phyloP scores from a whole-genome alignment of 306 rosid species.

The Vachellia collinsii region DNA sequence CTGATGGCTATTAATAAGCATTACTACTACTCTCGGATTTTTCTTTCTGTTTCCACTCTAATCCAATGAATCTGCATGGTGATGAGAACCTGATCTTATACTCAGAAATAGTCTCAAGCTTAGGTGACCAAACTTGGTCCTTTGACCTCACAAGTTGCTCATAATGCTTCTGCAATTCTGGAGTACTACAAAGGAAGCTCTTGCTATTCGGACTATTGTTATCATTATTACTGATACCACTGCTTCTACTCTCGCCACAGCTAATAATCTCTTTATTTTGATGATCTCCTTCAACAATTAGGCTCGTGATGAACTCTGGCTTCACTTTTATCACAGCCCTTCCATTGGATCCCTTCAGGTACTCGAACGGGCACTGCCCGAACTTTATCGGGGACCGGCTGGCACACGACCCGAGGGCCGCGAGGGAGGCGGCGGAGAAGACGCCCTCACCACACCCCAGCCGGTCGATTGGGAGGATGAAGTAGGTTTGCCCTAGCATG shows the following conservation, averaged over 20 bases:
- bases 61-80: conserved; percentile 60
- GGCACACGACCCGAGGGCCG: conserved; percentile 41
- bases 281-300: conserved; percentile 36
- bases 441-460: conserved; percentile 38
- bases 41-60: conserved; percentile 61
- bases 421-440: conserved; percentile 56
- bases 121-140: conserved; percentile 84
- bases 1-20: neutral
- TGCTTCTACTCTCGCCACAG: neutral
- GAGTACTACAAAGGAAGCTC: conserved; percentile 68
- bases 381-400: conserved; percentile 39
- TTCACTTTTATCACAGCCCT: conserved; percentile 61
- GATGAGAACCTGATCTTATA: conserved; percentile 56
- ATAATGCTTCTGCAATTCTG: conserved; percentile 82
- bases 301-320: conserved; percentile 69
- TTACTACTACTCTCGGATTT: conserved; percentile 5
- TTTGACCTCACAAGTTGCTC: conserved; percentile 71
- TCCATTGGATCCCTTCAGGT: conserved; percentile 59
- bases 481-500: conserved; percentile 61
- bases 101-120: conserved; percentile 80
- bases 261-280: neutral
- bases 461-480: conserved; percentile 65
- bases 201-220: neutral
- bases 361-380: conserved; percentile 67
- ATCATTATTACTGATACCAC: too few relatives aligned